Conservation (phyloP, 441 rosid genomes). For the Croton setiger region DNA sequence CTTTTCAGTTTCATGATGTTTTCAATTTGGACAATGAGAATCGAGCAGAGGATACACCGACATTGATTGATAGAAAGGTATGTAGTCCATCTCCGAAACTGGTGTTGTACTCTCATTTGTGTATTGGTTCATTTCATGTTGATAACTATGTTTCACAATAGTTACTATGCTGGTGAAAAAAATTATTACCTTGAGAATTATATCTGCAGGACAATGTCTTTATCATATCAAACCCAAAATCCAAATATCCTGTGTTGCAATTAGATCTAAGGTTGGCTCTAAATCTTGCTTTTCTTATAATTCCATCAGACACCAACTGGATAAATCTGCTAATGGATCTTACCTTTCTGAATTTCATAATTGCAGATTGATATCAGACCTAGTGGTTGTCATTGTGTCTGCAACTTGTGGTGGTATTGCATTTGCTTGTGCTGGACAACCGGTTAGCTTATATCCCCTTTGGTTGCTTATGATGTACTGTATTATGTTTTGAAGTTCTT, state of each 20-base stretch:
- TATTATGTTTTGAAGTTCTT: constrained; percentile 14
- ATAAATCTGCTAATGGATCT: constrained; percentile 13
- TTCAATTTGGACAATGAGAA: constrained; percentile 81
- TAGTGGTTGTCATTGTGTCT: constrained; percentile 91
- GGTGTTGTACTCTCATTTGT: constrained; percentile 1
- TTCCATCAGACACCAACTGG: neutral
- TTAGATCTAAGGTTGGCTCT: constrained; percentile 69
- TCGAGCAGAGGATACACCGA: constrained; percentile 78
- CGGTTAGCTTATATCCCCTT: constrained; percentile 41
- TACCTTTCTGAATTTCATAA: constrained; percentile 17
- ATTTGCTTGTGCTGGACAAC: constrained; percentile 98
- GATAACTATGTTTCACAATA: neutral
- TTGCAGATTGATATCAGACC: constrained; percentile 87
- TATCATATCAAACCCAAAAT: constrained; percentile 90
- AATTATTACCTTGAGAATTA: constrained; percentile 15
- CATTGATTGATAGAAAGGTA: constrained; percentile 86
- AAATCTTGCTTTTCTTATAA: neutral
- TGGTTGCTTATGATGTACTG: constrained; percentile 16
- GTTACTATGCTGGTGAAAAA: neutral
- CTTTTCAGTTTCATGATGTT: constrained; percentile 76
- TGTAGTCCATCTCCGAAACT: constrained; percentile 4
- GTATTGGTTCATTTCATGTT: neutral
- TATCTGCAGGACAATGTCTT: constrained; percentile 74
- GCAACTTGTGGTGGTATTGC: constrained; percentile 99
- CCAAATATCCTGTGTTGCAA: constrained; percentile 86